Evolutionary conservation across 352 stramenopile species (phyloP).

Genomic region (Peronosclerospora sorghi): DNA sequence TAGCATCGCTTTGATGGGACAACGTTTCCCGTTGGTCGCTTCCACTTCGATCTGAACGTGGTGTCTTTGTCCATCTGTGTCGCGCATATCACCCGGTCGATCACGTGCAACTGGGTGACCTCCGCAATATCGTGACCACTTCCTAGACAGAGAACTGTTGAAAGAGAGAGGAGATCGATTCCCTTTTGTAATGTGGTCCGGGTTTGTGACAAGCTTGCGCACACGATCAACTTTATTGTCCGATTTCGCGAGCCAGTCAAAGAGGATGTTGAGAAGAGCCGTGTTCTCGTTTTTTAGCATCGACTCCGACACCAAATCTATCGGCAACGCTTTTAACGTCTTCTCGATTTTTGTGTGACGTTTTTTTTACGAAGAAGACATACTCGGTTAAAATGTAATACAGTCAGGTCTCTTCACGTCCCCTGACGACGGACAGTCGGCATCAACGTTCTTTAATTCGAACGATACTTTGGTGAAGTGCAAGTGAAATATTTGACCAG

Average conservation of each 20-base stretch:
- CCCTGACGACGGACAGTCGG: not conserved
- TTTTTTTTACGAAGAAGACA: not conserved
- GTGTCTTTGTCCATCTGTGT: not conserved
- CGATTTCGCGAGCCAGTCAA: not conserved
- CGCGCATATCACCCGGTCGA: not conserved
- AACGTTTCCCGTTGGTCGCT: not conserved
- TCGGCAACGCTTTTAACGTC: too few species aligned
- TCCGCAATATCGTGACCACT: too few species aligned
- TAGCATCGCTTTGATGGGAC: not conserved
- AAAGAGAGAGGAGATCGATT: too few species aligned
- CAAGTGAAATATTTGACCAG: too few species aligned
- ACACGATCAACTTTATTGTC: not conserved
- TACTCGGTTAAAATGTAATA: not conserved
- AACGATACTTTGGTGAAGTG: not conserved
- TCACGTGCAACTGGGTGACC: too few species aligned
- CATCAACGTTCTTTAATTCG: too few species aligned
- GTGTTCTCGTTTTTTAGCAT: too few species aligned
- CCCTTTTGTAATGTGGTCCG: not conserved
- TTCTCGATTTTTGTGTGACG: too few species aligned
- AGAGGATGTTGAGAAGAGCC: not conserved
- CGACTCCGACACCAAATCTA: too few species aligned
- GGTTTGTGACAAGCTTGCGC: not conserved
- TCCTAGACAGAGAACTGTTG: not conserved
- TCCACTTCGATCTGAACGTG: not conserved
- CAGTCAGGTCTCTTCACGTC: not conserved